Evolutionary conservation across 129 eudicot genomes (phyloP), one percentile per base, ranked within the genome.

Genomic region (Glebionis coronaria): DNA sequence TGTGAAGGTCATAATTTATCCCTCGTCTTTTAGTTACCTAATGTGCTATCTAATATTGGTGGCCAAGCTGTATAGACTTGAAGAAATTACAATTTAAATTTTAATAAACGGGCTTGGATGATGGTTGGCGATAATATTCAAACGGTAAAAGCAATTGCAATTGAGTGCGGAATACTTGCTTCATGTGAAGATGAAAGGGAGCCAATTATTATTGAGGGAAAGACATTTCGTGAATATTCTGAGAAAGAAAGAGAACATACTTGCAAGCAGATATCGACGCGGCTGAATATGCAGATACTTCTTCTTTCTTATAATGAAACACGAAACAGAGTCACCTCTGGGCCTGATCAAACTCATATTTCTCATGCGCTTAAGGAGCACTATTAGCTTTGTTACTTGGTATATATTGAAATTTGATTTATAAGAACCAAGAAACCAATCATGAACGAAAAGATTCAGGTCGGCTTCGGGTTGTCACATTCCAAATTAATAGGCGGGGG

Each of bases 81-180:
- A 68, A 68, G 20, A 67, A 6, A 9, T 15, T 44, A 45, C 47
- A 5, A 25, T 28, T 56, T 4, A n/a, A 44, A 55, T 54, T 15
- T 42, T 68, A 60, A 56, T 42, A 51, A 73, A 55, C 70, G 88
- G 97, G 97, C 88, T 19, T 95, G 98, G 50, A 91, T 91, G 98
- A 94, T 91, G 35, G 88, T 96, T 53, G 98, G 98, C 50, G 98
- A 91, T 72, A 91, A 85, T 69, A 71, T 91, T 73, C 88, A 91
- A 77, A 91, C 98, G 67, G 98, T 95, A 16, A 91, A 82, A 85
- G 98, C 98, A 53, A 91, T 91, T 70, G 96, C 98, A 44, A 20
- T 85, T 67, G 98, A 91, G 75, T 88, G 96, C 65, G 98, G 98
- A 61, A 91, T 91, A 38, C 88, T 91, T 44, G 56, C 86, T 65